These are phyloP conservation scores for Clonostachys byssicola DNA, from an alignment of 2,329 filamentous ascomycete species.

Conservation along the genomic window DNA sequence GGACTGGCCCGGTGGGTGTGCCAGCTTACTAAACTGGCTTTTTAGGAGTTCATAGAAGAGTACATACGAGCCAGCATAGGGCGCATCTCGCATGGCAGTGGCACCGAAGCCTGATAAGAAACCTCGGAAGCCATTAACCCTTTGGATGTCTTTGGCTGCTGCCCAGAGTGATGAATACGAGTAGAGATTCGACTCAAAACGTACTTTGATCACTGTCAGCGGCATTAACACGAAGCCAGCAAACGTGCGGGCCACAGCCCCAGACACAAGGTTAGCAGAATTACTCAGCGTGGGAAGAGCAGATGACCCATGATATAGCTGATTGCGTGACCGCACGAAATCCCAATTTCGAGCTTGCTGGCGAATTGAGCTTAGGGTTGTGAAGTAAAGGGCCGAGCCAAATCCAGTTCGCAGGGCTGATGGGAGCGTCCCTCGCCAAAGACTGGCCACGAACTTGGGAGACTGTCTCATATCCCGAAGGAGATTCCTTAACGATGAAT, in stretches of 20 bases:
- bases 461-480: conserved; percentile 42
- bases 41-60: conserved; percentile 89
- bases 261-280: conserved; percentile 79
- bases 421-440: conserved; percentile 92
- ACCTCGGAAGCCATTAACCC: conserved; percentile 69
- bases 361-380: conserved; percentile 78
- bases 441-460: conserved; percentile 58
- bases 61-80: conserved; percentile 92
- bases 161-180: conserved; percentile 71
- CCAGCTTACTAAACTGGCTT: conserved; percentile 41
- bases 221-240: conserved; percentile 94
- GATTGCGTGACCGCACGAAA: conserved; percentile 26
- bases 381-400: conserved; percentile 92
- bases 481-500: conserved; percentile 52
- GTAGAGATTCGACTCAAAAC: conserved; percentile 88
- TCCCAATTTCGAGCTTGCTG: conserved; percentile 34
- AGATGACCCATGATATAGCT: conserved; percentile 46
- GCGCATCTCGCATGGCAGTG: conserved; percentile 90
- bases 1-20: neutral
- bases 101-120: conserved; percentile 95
- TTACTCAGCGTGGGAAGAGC: conserved; percentile 79
- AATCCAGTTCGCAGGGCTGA: conserved; percentile 91
- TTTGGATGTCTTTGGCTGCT: conserved; percentile 71
- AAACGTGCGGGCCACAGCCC: conserved; percentile 76
- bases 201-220: conserved; percentile 92